Evolutionary conservation across 805 yeast genomes (phyloP).

Genomic region (Suhomyces faveliae): DNA sequence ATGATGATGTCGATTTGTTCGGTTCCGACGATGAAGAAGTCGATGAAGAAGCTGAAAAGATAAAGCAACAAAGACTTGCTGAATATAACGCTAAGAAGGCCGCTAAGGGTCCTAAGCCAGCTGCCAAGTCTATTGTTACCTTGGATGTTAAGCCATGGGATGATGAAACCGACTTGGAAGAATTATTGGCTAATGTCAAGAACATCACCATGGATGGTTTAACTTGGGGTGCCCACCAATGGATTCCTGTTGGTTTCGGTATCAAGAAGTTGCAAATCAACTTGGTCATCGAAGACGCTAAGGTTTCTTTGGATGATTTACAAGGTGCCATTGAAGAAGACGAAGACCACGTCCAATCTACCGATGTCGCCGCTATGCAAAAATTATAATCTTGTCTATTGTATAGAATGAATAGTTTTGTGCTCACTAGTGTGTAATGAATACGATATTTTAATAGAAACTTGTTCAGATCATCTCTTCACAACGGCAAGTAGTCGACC

Average conservation of each 20-base stretch:
- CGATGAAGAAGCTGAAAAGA: constrained; percentile 95
- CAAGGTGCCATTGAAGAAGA: constrained; percentile 78
- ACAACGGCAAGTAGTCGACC: constrained; percentile 49
- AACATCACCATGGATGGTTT: constrained; percentile 87
- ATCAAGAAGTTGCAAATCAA: constrained; percentile 98
- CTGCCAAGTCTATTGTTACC: constrained; percentile 97
- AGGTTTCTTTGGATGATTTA: constrained; percentile 90
- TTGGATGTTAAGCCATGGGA: constrained; percentile 99
- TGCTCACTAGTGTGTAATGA: constrained; percentile 9
- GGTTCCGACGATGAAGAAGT: constrained; percentile 94
- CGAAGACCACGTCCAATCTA: constrained; percentile 99
- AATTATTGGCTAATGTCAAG: constrained; percentile 84
- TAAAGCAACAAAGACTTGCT: constrained; percentile 97
- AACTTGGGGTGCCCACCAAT: constrained; percentile 96
- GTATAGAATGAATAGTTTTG: constrained; percentile 18
- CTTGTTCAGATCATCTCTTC: neutral
- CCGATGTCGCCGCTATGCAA: constrained; percentile 98
- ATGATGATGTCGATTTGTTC: constrained; percentile 90
- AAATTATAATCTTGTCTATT: constrained; percentile 64
- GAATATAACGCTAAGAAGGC: constrained; percentile 98
- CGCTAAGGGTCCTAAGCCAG: constrained; percentile 94
- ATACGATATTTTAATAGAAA: constrained; percentile 7
- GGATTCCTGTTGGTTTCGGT: constrained; percentile 98
- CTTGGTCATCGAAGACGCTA: constrained; percentile 96
- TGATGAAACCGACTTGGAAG: constrained; percentile 95